Base-by-base conservation (phyloP, 331 rosid genomes). In the Dryas integrifolia region DNA sequence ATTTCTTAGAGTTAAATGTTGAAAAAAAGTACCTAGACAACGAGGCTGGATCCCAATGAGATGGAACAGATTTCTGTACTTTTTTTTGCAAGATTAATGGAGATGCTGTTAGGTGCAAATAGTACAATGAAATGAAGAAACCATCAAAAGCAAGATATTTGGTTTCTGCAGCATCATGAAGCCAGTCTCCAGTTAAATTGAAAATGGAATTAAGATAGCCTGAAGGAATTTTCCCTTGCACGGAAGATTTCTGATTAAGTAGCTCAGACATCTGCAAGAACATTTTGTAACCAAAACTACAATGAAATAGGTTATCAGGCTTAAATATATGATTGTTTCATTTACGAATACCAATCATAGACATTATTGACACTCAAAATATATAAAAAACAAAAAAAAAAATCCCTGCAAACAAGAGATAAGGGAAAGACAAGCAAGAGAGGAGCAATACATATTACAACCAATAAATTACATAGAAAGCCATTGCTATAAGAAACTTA, bases 221-320 rank as follows among this genome's bases (percentile, higher is more conserved):
- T 46, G 98, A 94, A 64, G 98, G 98, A 62, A 94, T 80, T 88
- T 94, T 94, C 63, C 97, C 98, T 75, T 86, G 97, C 46, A 91
- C 62, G 7, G 91, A 86, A 65, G 90, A 85, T 83, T 82, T 91
- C 79, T 94, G 97, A 82, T 94, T 94, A 15, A 94, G 91, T 73
- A 84, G 50, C 88, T 91, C 97, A 43, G 98, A 94, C 98, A 94
- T 94, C 98, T 94, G 90, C 81, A 86, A 69, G 75, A 53, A 58
- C 67, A 77, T 50, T 35, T 15, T 64, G 63, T 35, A 41, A 38
- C 26, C 8, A 62, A 69, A 53, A 58, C 45, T 53, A 67, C 13
- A 69, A 48, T 35, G 57, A 59, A 48, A 58, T 26, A 15, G 45
- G 35, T 11, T 14, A 12, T 40, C 18, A 57, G 15, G 39, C 55